Evolutionary conservation across 805 yeast species (phyloP).

Genomic region (Wickerhamiella cacticola): DNA sequence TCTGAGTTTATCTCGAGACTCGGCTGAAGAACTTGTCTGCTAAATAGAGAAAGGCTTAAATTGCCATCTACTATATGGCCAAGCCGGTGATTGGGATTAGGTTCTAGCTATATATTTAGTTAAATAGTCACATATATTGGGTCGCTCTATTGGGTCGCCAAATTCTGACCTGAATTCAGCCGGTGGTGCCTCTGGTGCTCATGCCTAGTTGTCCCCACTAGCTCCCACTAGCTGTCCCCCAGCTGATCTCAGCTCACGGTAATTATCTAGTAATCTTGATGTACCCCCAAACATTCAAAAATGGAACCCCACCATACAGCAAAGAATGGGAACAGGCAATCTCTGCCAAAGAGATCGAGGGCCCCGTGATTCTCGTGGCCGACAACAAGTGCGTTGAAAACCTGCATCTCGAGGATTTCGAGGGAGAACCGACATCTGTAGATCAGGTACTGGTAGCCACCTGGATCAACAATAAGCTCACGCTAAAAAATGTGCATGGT

Average conservation of each 20-base stretch:
- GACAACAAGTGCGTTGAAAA: background rate
- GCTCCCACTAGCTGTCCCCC: background rate
- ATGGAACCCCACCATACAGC: background rate
- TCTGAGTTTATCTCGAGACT: no score
- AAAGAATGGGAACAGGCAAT: background rate
- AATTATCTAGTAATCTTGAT: background rate
- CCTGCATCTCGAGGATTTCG: background rate
- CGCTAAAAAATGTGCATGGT: background rate
- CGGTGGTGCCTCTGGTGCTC: no score
- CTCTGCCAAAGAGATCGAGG: background rate
- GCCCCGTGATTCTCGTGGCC: background rate
- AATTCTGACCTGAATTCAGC: no score
- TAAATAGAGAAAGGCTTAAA: no score
- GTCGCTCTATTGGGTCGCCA: no score
- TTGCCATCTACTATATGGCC: no score
- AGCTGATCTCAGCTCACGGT: no score
- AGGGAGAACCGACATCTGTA: conserved; percentile 1
- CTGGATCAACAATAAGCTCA: background rate
- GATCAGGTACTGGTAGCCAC: conserved; percentile 2
- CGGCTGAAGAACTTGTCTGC: no score
- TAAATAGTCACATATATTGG: no score
- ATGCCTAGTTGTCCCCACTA: no score
- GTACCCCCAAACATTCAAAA: background rate
- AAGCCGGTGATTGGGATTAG: no score
- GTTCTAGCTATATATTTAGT: no score